These are phyloP conservation scores for Fomitopsis betulina DNA, from an alignment of 1,284 basidiomycete species.

Conservation along the genomic window DNA sequence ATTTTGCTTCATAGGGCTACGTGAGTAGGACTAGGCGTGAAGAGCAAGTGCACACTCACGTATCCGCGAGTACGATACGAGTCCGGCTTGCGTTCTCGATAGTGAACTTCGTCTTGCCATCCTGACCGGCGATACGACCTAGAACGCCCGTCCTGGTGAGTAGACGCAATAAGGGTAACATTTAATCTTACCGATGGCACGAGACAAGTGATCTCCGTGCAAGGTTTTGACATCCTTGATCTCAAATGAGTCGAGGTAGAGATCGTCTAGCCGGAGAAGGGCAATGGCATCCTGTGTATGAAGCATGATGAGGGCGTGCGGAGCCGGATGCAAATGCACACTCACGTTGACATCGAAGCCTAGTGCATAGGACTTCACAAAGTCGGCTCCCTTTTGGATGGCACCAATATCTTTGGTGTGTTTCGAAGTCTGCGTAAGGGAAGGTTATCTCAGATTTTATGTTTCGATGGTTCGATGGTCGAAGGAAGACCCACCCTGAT, in stretches of 20 bases:
- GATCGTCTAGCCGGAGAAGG: conserved; percentile 90
- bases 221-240: conserved; percentile 99
- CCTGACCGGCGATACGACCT: conserved; percentile 97
- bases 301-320: conserved; percentile 7
- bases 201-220: conserved; percentile 93
- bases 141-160: conserved; percentile 3
- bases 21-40: conserved; percentile 4
- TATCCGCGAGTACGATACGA: conserved; percentile 94
- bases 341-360: conserved; percentile 92
- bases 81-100: conserved; percentile 97
- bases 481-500: conserved; percentile 60
- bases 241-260: conserved; percentile 98
- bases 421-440: conserved; percentile 73
- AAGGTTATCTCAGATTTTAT: not conserved
- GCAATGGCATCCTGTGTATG: conserved; percentile 84
- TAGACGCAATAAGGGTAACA: not conserved
- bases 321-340: conserved; percentile 1
- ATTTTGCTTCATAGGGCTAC: conserved; percentile 62
- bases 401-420: conserved; percentile 90
- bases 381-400: conserved; percentile 97
- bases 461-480: not conserved
- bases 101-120: conserved; percentile 97
- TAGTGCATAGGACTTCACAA: conserved; percentile 91
- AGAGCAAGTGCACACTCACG: conserved; percentile 48
- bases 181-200: conserved; percentile 79